Percentiles rank a stretch among this genome's conserved stretches.
phyloP scores from a whole-genome alignment of 768 basidiomycete genomes.

The Lactarius vividus region DNA sequence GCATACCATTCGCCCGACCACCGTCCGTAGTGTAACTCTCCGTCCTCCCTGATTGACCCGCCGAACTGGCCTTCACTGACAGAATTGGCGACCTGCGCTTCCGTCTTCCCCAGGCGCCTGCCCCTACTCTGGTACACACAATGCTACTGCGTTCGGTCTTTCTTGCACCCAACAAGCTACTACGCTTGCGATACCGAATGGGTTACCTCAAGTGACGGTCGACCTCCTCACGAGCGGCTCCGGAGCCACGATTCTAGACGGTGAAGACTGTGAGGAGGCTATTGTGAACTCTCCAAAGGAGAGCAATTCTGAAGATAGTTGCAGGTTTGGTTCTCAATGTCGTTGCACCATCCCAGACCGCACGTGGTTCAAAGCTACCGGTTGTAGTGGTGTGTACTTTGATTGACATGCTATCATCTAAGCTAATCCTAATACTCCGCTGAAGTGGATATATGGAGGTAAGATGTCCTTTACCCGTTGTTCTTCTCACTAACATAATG shows the following conservation, averaged over 20 bases:
- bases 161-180: constrained; percentile 30
- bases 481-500: neutral
- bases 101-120: constrained; percentile 32
- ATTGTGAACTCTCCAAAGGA: neutral
- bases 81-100: constrained; percentile 40
- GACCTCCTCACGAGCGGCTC: neutral
- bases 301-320: neutral
- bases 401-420: neutral
- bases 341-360: constrained; percentile 20
- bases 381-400: constrained; percentile 29
- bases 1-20: constrained; percentile 42
- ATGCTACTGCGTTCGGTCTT: constrained; percentile 26
- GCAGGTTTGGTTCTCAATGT: constrained; percentile 30
- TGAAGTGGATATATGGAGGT: constrained; percentile 31
- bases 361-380: constrained; percentile 20
- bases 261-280: constrained; percentile 29
- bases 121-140: constrained; percentile 24
- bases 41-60: neutral
- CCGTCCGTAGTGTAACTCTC: constrained; percentile 33
- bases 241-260: neutral
- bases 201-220: neutral
- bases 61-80: neutral
- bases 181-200: neutral
- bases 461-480: neutral
- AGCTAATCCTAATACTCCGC: neutral